phyloP scores from a whole-genome alignment of 2,329 filamentous ascomycete species.

The Xylaria sp. region DNA sequence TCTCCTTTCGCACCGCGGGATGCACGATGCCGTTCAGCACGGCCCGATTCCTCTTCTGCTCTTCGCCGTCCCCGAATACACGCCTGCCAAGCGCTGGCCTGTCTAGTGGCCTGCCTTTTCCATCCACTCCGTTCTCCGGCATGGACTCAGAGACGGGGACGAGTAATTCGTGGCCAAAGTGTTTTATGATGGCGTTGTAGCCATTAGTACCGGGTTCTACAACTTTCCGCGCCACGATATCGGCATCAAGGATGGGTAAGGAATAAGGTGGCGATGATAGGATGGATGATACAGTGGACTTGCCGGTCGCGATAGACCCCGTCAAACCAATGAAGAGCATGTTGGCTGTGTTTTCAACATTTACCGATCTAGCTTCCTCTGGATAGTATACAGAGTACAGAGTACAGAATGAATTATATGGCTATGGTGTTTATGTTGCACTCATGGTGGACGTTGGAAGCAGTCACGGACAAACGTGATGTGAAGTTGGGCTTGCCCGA shows the following conservation, averaged over 20 bases:
- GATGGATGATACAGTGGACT: conserved; percentile 91
- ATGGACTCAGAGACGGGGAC: conserved; percentile 65
- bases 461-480: background rate
- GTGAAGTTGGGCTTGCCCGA: conserved; percentile 25
- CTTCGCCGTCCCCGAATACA: conserved; percentile 83
- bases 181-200: conserved; percentile 81
- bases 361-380: background rate
- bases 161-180: conserved; percentile 87
- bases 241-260: conserved; percentile 92
- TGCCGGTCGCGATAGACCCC: conserved; percentile 96
- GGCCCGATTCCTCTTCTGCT: conserved; percentile 74
- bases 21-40: conserved; percentile 92
- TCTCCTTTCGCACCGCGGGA: conserved; percentile 84
- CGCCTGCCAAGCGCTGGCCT: conserved; percentile 83
- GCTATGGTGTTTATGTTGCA: background rate
- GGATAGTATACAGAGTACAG: background rate
- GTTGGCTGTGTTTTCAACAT: conserved; percentile 11
- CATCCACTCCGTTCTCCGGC: conserved; percentile 63
- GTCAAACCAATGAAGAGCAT: conserved; percentile 98
- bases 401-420: conserved; percentile 6
- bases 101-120: conserved; percentile 80
- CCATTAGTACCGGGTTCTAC: conserved; percentile 90
- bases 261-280: conserved; percentile 83
- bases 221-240: conserved; percentile 89
- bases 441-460: conserved; percentile 1